phyloP scores from a whole-genome alignment of 2,329 filamentous ascomycete genomes.

The Sordariomycetes sp. region DNA sequence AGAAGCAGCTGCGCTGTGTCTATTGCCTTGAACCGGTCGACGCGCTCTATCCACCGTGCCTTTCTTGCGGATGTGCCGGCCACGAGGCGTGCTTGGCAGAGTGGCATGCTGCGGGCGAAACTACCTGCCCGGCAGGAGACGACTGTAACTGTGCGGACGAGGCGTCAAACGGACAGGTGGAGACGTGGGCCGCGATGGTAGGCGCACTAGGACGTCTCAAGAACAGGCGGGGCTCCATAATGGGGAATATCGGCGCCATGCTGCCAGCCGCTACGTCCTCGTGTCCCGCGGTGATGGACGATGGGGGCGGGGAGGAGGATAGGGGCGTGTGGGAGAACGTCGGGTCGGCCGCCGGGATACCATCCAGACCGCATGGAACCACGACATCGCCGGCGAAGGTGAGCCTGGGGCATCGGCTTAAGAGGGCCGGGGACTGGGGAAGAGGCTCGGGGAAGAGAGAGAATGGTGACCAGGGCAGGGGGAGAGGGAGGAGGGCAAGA shows the following conservation, averaged over 20 bases:
- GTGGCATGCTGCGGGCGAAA: slow-evolving; percentile 47
- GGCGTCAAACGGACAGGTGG: slow-evolving; percentile 44
- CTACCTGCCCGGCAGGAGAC: slow-evolving; percentile 50
- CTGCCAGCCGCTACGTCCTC: not conserved
- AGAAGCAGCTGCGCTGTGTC: slow-evolving; percentile 49
- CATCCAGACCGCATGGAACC: not conserved
- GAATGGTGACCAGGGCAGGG: not conserved
- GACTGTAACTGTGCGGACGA: slow-evolving; percentile 52
- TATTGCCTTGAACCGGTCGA: slow-evolving; percentile 52
- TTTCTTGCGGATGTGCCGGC: slow-evolving; percentile 51
- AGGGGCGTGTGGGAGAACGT: slow-evolving; percentile 1
- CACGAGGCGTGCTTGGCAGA: slow-evolving; percentile 49
- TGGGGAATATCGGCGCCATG: not conserved
- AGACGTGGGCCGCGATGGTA: slow-evolving; percentile 49
- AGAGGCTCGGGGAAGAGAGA: not conserved
- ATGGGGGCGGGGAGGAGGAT: not conserved
- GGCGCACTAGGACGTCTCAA: slow-evolving; percentile 21
- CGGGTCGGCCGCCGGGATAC: not conserved
- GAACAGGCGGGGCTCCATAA: not conserved
- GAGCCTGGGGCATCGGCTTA: slow-evolving; percentile 2
- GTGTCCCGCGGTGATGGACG: not conserved
- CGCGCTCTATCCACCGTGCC: slow-evolving; percentile 48
- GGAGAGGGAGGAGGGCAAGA: not conserved
- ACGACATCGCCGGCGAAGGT: slow-evolving; percentile 2
- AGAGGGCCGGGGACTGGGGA: slow-evolving; percentile 1